Evolutionary conservation across 306 rosid genomes (phyloP).

Genomic region (Rosa multiflora): DNA sequence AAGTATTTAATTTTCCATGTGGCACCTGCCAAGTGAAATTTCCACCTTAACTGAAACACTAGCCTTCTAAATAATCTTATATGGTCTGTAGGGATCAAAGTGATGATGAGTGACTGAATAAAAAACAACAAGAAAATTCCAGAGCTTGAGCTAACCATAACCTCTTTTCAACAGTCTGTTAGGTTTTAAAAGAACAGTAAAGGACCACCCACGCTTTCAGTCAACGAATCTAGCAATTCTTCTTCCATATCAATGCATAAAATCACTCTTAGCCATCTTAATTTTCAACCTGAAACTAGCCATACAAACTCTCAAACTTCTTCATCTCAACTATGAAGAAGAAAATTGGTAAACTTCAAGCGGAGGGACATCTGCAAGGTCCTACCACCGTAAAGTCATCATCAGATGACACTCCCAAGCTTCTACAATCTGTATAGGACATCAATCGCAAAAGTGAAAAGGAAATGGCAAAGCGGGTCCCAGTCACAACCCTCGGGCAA

Average conservation of each 20-base stretch:
- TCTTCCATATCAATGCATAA: too few relatives aligned
- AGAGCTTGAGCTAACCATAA: neutral
- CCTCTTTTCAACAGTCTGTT: too few relatives aligned
- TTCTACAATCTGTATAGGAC: neutral
- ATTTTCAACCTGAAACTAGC: too few relatives aligned
- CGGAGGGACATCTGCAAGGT: neutral
- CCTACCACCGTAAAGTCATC: neutral
- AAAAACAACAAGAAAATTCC: neutral
- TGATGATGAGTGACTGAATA: too few relatives aligned
- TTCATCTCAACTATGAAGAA: neutral
- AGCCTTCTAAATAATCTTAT: neutral
- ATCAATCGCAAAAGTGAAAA: neutral
- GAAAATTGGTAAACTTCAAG: neutral
- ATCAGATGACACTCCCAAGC: neutral
- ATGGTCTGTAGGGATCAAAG: neutral
- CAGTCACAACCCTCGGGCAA: neutral
- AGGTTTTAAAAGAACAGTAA: neutral
- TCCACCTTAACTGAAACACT: neutral
- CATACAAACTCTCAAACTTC: neutral
- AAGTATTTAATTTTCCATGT: neutral
- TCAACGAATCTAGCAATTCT: too few relatives aligned
- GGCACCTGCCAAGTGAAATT: too few relatives aligned
- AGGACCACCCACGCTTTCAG: neutral
- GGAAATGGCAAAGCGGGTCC: neutral
- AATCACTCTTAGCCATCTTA: too few relatives aligned